Evolutionary conservation across 192 early-diverging fungal species (phyloP).

Genomic region (Coemansia sp.): DNA sequence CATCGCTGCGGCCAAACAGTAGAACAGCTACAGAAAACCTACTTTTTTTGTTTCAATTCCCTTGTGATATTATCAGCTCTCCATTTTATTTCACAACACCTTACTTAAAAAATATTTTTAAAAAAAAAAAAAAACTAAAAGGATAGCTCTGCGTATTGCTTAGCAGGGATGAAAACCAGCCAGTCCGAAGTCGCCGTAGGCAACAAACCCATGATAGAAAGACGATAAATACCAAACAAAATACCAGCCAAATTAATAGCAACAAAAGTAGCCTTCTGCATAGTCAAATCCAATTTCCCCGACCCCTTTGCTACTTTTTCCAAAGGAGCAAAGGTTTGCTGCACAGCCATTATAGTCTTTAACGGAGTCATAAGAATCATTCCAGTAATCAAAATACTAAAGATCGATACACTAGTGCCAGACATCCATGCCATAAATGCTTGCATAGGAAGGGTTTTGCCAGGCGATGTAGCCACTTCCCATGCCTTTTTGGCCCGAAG

Average conservation of each 20-base stretch:
- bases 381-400: conserved; percentile 88
- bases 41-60: no score
- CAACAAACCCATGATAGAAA: conserved; percentile 90
- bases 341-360: conserved; percentile 68
- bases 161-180: conserved; percentile 86
- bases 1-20: no score
- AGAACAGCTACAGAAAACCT: no score
- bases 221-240: conserved; percentile 86
- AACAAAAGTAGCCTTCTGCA: conserved; percentile 85
- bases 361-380: conserved; percentile 92
- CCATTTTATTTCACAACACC: neutral
- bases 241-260: conserved; percentile 77
- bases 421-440: conserved; percentile 99
- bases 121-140: no score
- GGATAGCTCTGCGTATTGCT: conserved; percentile 45
- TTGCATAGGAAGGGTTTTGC: conserved; percentile 95
- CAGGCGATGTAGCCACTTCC: conserved; percentile 87
- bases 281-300: conserved; percentile 48
- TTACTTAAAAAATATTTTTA: conserved; percentile 2
- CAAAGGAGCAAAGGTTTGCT: conserved; percentile 74
- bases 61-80: no score
- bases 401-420: conserved; percentile 94
- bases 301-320: conserved; percentile 53
- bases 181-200: conserved; percentile 93
- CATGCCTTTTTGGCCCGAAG: conserved; percentile 83